Evolutionary conservation across 768 basidiomycete genomes (phyloP), one percentile per base, ranked within the genome.

Genomic region (Mycena pura): DNA sequence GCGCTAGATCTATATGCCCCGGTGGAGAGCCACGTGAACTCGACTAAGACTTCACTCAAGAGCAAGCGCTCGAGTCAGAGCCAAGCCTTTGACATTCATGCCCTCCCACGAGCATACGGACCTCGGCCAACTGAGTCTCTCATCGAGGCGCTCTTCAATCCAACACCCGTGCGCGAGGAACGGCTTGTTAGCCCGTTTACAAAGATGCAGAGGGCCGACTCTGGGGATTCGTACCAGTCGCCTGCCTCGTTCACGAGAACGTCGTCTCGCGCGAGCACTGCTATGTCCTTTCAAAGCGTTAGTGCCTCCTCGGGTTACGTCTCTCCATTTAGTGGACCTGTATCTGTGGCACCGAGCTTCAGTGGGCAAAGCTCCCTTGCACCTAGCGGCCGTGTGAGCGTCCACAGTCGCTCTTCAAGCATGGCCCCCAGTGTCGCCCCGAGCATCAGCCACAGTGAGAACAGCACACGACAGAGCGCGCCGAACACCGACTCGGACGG

Each of bases 71-170:
- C 39, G 13, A 36, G 19, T 25, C 50, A 38, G 39, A 53, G 2
- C 49, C 39, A 21, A 2, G 66, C 72, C 3, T 81, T 82, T 58
- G 77, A 79, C 64, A 72, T 79, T 9, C 70, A 74, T 8, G 72
- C 74, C 34, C 78, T 90, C 3, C 86, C 86, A 1, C 69, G 76
- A 11, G 82, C 85, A 5, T 81, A 84, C 61, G 87, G 89, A 0
- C 82, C 87, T 3, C 84, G 84, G 40, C 85, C 86, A 10, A 92
- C 91, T 0, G 90, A 92, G 72, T 79, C 79, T 31, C 80, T 93
- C 29, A 92, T 93, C 68, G 91, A 93, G 51, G 86, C 89, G 3
- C 72, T 93, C 15, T 93, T 93, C 70, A 93, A 93, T 66, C 91
- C 92, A 1, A 80, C 81, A 1, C 81, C 79, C 1, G 83, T 83